Conservation (phyloP, 2,329 filamentous ascomycete species). For the Rutstroemia sp. region DNA sequence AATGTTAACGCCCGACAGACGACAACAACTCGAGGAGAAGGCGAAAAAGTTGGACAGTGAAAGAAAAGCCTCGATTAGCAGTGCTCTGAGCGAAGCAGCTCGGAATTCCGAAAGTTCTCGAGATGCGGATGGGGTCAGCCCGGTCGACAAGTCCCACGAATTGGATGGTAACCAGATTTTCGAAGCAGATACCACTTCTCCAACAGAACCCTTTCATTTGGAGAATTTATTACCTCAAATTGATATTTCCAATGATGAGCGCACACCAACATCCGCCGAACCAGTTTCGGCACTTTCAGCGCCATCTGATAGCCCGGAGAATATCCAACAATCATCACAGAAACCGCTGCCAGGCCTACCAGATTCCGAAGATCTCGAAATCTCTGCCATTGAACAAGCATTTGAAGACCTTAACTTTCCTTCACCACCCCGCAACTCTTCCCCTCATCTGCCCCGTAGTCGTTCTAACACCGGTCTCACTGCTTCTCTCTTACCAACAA, state of each 20-base stretch:
- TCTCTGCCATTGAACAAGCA: constrained; percentile 9
- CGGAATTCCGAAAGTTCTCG: neutral
- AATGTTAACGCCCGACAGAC: constrained; percentile 46
- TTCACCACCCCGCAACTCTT: constrained; percentile 29
- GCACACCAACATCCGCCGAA: neutral
- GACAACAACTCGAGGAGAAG: constrained; percentile 33
- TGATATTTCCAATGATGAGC: constrained; percentile 27
- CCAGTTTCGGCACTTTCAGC: neutral
- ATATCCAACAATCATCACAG: neutral
- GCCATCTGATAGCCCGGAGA: neutral
- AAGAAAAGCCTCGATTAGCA: constrained; percentile 16
- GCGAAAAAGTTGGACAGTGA: constrained; percentile 16
- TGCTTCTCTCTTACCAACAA: constrained; percentile 32
- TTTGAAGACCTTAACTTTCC: constrained; percentile 27
- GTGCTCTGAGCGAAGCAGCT: constrained; percentile 6
- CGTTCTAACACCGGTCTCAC: constrained; percentile 13
- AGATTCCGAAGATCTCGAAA: neutral
- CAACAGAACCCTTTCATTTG: constrained; percentile 43
- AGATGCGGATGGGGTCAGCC: neutral
- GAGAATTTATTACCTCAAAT: constrained; percentile 39
- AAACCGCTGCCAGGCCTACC: neutral
- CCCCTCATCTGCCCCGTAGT: constrained; percentile 27
- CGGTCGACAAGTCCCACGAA: neutral
- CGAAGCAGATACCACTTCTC: constrained; percentile 12
- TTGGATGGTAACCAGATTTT: neutral